phyloP scores from a whole-genome alignment of 2,329 filamentous ascomycete genomes.

The Elsinoe necatrix region DNA sequence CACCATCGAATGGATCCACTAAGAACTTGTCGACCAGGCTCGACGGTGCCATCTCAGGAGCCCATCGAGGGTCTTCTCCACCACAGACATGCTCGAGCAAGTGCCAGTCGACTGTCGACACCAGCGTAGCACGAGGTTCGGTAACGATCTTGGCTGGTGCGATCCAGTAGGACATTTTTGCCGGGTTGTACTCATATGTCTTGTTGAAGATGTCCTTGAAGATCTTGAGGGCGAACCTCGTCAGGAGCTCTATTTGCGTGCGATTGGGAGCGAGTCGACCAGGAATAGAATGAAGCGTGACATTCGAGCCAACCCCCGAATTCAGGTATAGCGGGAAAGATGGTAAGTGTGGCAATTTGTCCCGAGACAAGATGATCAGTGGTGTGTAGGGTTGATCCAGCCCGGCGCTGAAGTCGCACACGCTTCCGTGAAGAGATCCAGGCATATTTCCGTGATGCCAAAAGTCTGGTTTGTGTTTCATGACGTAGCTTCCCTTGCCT shows the following conservation, averaged over 20 bases:
- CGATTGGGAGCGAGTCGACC: not conserved
- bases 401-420: constrained; percentile 53
- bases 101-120: constrained; percentile 52
- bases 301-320: constrained; percentile 48
- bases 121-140: constrained; percentile 6
- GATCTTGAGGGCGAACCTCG: constrained; percentile 62
- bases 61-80: constrained; percentile 40
- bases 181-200: constrained; percentile 54
- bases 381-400: constrained; percentile 54
- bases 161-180: constrained; percentile 74
- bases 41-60: constrained; percentile 30
- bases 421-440: constrained; percentile 49
- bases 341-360: constrained; percentile 55
- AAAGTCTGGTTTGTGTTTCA: constrained; percentile 67
- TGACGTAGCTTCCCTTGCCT: constrained; percentile 63
- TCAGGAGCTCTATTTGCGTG: constrained; percentile 49
- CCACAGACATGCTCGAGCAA: constrained; percentile 39
- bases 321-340: constrained; percentile 65
- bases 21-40: constrained; percentile 44
- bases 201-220: constrained; percentile 90
- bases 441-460: constrained; percentile 54
- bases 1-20: constrained; percentile 50
- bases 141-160: constrained; percentile 44
- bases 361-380: constrained; percentile 63
- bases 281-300: constrained; percentile 35